A percentile compares a stretch with the other conserved stretches of the same genome.
Evolutionary conservation across 352 stramenopile species (phyloP).

Genomic region (Globisporangium orthogonon): DNA sequence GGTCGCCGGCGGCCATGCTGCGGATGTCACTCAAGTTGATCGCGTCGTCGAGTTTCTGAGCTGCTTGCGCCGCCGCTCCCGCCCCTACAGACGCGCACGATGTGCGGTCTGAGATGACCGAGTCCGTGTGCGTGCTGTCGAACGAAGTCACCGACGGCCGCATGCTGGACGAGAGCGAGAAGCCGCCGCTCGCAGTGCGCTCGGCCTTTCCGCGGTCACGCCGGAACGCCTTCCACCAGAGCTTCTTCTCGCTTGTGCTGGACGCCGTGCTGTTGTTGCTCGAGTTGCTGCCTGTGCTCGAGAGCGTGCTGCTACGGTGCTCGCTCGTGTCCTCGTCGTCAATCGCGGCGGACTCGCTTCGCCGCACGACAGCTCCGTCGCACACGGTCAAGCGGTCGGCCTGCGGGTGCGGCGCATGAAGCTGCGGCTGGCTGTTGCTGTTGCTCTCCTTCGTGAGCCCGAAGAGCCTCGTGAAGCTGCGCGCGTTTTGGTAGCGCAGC

Average conservation of each 20-base stretch:
- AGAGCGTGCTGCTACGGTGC: constrained; percentile 8
- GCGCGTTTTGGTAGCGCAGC: constrained; percentile 66
- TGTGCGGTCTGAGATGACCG: neutral
- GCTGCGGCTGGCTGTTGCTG: constrained; percentile 29
- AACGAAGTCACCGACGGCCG: constrained; percentile 24
- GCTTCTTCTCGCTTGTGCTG: constrained; percentile 45
- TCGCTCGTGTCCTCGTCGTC: constrained; percentile 13
- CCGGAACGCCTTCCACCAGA: constrained; percentile 69
- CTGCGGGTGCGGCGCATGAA: constrained; percentile 29
- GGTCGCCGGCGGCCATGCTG: constrained; percentile 31
- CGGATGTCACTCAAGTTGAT: constrained; percentile 57
- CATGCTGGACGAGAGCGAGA: constrained; percentile 33
- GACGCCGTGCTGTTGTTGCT: constrained; percentile 32
- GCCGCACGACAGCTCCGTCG: constrained; percentile 13
- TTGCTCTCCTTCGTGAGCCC: constrained; percentile 26
- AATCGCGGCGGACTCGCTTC: constrained; percentile 18
- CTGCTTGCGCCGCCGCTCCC: constrained; percentile 11
- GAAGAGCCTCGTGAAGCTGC: constrained; percentile 63
- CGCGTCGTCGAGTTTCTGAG: constrained; percentile 46
- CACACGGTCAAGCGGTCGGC: constrained; percentile 21
- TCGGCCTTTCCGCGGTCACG: constrained; percentile 51
- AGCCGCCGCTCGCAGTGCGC: constrained; percentile 54
- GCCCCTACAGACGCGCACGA: constrained; percentile 10
- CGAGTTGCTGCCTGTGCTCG: constrained; percentile 10
- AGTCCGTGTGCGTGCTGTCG: constrained; percentile 10